Base-by-base conservation (phyloP, 176 grass and related monocot species). In the Alloteropsis semialata region DNA sequence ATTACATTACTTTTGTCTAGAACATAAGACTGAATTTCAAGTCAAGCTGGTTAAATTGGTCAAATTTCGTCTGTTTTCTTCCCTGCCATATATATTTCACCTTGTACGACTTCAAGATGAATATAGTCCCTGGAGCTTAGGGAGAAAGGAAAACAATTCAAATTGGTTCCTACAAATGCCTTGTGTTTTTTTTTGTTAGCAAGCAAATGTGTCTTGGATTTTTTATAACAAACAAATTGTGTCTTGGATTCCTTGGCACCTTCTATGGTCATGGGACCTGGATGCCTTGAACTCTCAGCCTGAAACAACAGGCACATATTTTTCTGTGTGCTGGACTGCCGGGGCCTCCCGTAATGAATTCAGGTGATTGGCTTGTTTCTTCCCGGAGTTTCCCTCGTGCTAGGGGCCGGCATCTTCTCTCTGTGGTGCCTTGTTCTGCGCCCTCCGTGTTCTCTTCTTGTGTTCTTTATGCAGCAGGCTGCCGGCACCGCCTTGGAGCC, bases 271-370 rank as follows among this genome's bases (percentile, higher is more conserved):
- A 29, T 42, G 24, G 24, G 68, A 70, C 43, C 27, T 12, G 0
- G 10, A 1, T 34, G 71, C 36, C 43, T 83, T 65, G 86, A 53
- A 72, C 42, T 84, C 59, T 84, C 82, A 75, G 82, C 17, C 71
- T 19, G 50, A 24, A 66, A 75, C n/a, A 9, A 50, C 43, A 39
- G 1, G 3, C 3, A 17, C 4, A 13, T 49, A 11, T 16, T 38
- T 53, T 54, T 16, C 21, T 54, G 49, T 81, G n/a, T 69, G 30
- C 41, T 83, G 41, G 3, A 25, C 7, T 44, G 38, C 38, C 15
- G 51, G 77, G 17, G 1, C 56, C 24, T 46, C 17, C 64, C 25
- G 48, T n/a, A n/a, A n/a, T n/a, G n/a, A 22, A 69, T 56, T 70
- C 50, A 81, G 79, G 65, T 33, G 61, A 63, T 78, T 62, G 39